Evolutionary conservation across 352 stramenopile genomes (phyloP), one percentile per base, ranked within the genome.

Genomic region (Porosira glacialis): DNA sequence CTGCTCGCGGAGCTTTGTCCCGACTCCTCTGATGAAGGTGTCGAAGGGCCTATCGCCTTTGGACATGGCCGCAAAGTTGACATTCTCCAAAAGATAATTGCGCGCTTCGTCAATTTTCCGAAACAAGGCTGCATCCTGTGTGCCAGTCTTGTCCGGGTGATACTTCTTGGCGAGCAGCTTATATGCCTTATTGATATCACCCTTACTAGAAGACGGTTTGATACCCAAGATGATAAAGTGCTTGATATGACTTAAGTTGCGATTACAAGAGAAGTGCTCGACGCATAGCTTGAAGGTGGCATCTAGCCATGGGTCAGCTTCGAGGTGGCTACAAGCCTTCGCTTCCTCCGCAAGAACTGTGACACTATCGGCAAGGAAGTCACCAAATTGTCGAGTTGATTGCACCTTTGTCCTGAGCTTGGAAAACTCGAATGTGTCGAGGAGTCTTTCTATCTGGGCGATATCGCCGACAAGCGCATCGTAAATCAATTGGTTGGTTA

Each of bases 261-360:
- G 60, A 0, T 66, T 70, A 59, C 45, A 39, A 45, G 39, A 56
- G 38, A 83, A 86, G 43, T 84, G 35, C 45, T 80, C 47, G 27
- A 31, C 67, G 45, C 71, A 81, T 13, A 78, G 33, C 3, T 68
- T 53, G 10, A 59, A 44, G 44, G 85, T 74, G 44, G 74, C 48
- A 0, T 59, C 36, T 3, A 87, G 43, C 71, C 62, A 85, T 8
- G 8, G 15, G 15, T 41, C 35, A 15, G 8, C 36, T 71, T 50
- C 11, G 85, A 56, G 15, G 35, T 24, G 28, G 75, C 74, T 2
- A 75, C n/a, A n/a, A n/a, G n/a, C n/a, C 15, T 41, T 41, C 35
- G 15, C 35, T 65, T 85, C 59, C 39, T 83, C 71, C 38, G 73
- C 45, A n/a, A 87, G 55, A 28, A 87, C 44, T 52, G 79, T 75